A percentile compares a stretch with the other conserved stretches of the same genome.
phyloP scores from a whole-genome alignment of 805 yeast species.

The Saturnispora halmiae region DNA sequence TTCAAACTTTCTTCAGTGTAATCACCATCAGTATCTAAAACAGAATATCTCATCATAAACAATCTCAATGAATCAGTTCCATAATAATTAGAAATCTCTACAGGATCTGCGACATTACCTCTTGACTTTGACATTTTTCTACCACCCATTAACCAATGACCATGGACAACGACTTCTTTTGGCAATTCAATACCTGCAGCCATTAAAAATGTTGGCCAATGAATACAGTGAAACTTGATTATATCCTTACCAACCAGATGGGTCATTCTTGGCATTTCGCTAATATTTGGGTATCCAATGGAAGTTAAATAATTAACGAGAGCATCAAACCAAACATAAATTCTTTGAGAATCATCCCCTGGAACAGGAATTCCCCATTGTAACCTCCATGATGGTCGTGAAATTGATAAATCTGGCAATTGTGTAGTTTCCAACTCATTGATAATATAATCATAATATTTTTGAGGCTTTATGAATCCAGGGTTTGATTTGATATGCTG shows the following conservation, averaged over 20 bases:
- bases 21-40: slow-evolving; percentile 69
- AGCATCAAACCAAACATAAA: slow-evolving; percentile 98
- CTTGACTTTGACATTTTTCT: slow-evolving; percentile 87
- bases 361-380: slow-evolving; percentile 93
- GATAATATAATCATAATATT: slow-evolving; percentile 45
- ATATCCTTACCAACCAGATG: slow-evolving; percentile 93
- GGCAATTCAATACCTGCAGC: slow-evolving; percentile 75
- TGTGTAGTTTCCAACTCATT: slow-evolving; percentile 42
- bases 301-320: slow-evolving; percentile 75
- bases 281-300: slow-evolving; percentile 41
- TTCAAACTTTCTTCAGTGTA: slow-evolving; percentile 52
- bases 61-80: slow-evolving; percentile 71
- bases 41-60: slow-evolving; percentile 67
- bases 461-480: slow-evolving; percentile 55
- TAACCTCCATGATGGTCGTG: slow-evolving; percentile 70
- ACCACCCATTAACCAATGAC: slow-evolving; percentile 90
- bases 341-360: slow-evolving; percentile 60
- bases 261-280: slow-evolving; percentile 28
- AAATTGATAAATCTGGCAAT: slow-evolving; percentile 70
- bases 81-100: slow-evolving; percentile 48
- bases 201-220: slow-evolving; percentile 88
- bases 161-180: slow-evolving; percentile 70
- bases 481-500: slow-evolving; percentile 40
- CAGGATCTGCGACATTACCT: slow-evolving; percentile 92
- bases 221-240: slow-evolving; percentile 75